A percentile compares a stretch with the other conserved stretches of the same genome.
Evolutionary conservation across 192 early-diverging fungal genomes (phyloP).

Genomic region (Dimargaris cristalligena): DNA sequence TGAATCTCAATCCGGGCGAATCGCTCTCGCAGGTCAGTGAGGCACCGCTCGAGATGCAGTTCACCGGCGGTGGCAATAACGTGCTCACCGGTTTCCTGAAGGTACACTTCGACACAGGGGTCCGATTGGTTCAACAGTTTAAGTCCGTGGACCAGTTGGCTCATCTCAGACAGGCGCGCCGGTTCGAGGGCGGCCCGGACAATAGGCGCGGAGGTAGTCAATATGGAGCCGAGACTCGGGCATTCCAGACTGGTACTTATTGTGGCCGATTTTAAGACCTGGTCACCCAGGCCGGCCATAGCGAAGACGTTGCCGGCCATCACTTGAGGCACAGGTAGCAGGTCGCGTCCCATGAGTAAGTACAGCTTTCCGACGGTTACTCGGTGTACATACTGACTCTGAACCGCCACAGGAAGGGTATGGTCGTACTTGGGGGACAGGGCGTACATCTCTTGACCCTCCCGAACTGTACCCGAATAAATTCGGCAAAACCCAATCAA

Average conservation of each 20-base stretch:
- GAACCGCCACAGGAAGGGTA: slow-evolving; percentile 23
- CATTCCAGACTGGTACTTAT: slow-evolving; percentile 55
- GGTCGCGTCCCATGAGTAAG: slow-evolving; percentile 93
- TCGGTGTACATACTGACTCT: slow-evolving; percentile 36
- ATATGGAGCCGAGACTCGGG: slow-evolving; percentile 51
- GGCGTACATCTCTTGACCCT: slow-evolving; percentile 74
- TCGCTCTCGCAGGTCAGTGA: slow-evolving; percentile 82
- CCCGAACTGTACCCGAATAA: slow-evolving; percentile 75
- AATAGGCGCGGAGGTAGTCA: slow-evolving; percentile 59
- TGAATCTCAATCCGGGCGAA: slow-evolving; percentile 91
- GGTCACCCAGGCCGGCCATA: slow-evolving; percentile 70
- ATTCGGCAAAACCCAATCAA: slow-evolving; percentile 87
- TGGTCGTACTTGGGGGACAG: slow-evolving; percentile 91
- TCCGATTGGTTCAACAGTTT: slow-evolving; percentile 87
- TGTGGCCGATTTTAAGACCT: slow-evolving; percentile 91
- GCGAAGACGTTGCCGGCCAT: slow-evolving; percentile 95
- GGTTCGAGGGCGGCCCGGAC: slow-evolving; percentile 94
- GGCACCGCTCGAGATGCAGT: slow-evolving; percentile 88
- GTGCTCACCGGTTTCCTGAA: slow-evolving; percentile 92
- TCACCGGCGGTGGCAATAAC: slow-evolving; percentile 95
- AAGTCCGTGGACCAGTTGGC: slow-evolving; percentile 67
- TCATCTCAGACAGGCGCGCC: slow-evolving; percentile 74
- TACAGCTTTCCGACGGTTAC: slow-evolving; percentile 66
- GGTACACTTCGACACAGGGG: slow-evolving; percentile 77
- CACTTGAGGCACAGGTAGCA: slow-evolving; percentile 64